These are phyloP conservation scores for Hortaea sp. DNA, from an alignment of 2,329 filamentous ascomycete species.

Conservation along the genomic window DNA sequence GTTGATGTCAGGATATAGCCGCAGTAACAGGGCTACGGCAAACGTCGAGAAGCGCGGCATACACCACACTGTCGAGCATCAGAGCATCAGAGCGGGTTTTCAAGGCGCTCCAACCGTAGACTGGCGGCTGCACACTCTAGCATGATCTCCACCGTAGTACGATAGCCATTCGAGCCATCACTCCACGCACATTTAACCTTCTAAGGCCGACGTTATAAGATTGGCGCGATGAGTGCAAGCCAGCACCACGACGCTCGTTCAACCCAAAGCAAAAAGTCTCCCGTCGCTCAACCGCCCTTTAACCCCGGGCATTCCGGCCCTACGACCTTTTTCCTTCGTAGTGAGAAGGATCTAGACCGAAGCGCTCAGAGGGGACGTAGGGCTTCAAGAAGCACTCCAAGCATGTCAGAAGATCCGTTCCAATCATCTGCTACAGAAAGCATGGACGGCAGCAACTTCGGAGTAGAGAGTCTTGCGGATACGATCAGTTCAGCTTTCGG, in stretches of 20 bases:
- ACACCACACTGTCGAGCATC: neutral
- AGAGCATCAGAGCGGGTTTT: neutral
- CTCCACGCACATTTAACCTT: too few species aligned
- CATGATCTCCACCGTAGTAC: neutral
- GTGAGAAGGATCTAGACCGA: conserved; percentile 39
- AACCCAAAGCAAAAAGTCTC: conserved; percentile 13
- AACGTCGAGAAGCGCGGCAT: neutral
- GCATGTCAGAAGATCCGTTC: conserved; percentile 4
- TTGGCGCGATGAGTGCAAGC: conserved; percentile 5
- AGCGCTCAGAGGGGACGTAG: conserved; percentile 14
- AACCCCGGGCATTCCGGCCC: conserved; percentile 32
- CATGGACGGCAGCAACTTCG: conserved; percentile 39
- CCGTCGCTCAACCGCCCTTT: conserved; percentile 3
- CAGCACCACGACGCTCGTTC: conserved; percentile 7
- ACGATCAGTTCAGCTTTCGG: conserved; percentile 36
- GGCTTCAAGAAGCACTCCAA: conserved; percentile 12
- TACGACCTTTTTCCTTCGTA: conserved; percentile 51
- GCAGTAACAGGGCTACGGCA: neutral
- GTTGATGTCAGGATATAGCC: neutral
- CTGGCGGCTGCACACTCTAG: neutral
- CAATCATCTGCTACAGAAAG: conserved; percentile 17
- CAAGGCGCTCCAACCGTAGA: neutral
- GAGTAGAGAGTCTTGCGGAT: conserved; percentile 48
- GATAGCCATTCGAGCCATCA: neutral
- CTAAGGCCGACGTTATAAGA: neutral